Evolutionary conservation across 176 grass and related monocot genomes (phyloP), one percentile per base, ranked within the genome.

Genomic region (Musa schizocarpa): DNA sequence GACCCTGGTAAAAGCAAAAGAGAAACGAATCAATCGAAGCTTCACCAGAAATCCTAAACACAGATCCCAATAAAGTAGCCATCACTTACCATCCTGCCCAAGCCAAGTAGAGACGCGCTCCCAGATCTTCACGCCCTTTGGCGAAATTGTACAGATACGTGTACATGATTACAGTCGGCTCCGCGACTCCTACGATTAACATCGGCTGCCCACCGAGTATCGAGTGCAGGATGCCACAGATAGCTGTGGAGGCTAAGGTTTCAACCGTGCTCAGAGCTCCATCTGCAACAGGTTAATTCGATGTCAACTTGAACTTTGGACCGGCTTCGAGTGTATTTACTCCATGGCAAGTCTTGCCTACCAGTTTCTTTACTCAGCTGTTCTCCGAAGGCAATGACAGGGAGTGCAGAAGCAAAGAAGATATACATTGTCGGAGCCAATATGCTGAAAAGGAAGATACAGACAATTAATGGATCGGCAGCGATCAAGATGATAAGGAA

Each of bases 81-180:
- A 34, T 34, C 34, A 4, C 34, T 63, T 86, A 92, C 93, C 93
- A 96, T 90, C 85, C 93, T 27, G 93, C 71, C 93, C 93, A 96
- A 25, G 90, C 87, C 73, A 96, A 83, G 87, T 83, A 96, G 62
- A 96, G 81, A 57, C 58, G 74, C 43, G 77, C 81, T 22, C 93
- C 93, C 24, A 96, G 65, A 80, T 14, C 65, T 53, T 81, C 51
- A 54, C 83, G 83, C 20, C 79, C 83, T 71, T 85, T 92, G 50
- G 93, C 93, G 68, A 87, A 96, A 53, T 74, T 88, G 81, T 92
- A 96, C 13, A 96, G 85, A 56, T 97, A 92, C 1, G 90, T 88
- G 3, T 97, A 97, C 93, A 93, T 97, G 63, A 97, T 97, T 63
- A 93, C 83, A 7, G 93, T 97, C 59, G 93, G 93, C 16, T 97